A percentile compares a stretch with the other conserved stretches of the same genome.
These are phyloP conservation scores for Picea glauca DNA, from an alignment of 75 land plant species.

Conservation along the genomic window DNA sequence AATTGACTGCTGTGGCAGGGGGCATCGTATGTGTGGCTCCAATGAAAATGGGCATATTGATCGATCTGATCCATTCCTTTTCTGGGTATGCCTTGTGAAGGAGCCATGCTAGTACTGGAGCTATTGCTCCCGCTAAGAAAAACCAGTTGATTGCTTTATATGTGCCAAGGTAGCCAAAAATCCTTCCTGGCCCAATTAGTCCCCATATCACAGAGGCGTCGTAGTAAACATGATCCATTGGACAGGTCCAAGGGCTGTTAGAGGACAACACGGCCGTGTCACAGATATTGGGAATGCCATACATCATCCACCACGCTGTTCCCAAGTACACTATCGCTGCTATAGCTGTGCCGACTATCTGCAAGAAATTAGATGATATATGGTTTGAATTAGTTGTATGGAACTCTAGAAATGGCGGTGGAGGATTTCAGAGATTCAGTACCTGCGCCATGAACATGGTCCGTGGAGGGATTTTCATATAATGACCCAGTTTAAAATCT, in stretches of 20 bases:
- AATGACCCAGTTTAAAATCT: constrained; percentile 43
- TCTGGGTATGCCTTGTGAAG: constrained; percentile 50
- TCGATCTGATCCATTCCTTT: constrained; percentile 55
- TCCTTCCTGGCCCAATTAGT: constrained; percentile 69
- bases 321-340: constrained; percentile 61
- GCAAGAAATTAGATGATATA: no score
- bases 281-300: constrained; percentile 59
- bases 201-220: constrained; percentile 97
- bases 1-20: constrained; percentile 85
- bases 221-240: constrained; percentile 69
- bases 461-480: constrained; percentile 47
- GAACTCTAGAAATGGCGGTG: no score
- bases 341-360: constrained; percentile 7
- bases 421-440: not conserved
- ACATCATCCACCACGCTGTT: constrained; percentile 85
- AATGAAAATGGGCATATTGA: constrained; percentile 78
- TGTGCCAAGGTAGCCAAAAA: constrained; percentile 65
- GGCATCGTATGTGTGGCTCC: constrained; percentile 76
- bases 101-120: constrained; percentile 71
- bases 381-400: no score
- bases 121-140: constrained; percentile 72
- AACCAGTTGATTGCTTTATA: constrained; percentile 73
- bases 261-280: constrained; percentile 36
- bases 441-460: constrained; percentile 46
- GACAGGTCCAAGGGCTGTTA: constrained; percentile 86